Conservation (phyloP, 495 filamentous ascomycete species). For the Bryoglossum gracile region DNA sequence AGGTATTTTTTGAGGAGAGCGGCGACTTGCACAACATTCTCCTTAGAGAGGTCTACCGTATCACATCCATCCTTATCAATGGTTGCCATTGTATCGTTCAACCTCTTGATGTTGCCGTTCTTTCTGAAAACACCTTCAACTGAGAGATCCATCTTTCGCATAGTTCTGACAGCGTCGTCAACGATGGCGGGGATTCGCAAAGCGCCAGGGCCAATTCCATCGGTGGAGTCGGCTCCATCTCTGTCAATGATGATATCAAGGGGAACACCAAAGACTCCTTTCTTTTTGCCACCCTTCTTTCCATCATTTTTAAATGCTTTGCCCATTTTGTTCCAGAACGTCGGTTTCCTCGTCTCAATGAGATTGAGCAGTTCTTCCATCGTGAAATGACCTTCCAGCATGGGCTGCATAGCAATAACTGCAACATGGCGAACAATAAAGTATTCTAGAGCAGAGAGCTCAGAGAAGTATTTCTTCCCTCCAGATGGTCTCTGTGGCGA, state of each 20-base stretch:
- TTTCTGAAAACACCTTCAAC: conserved; percentile 99
- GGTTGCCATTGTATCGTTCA: conserved; percentile 73
- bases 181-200: conserved; percentile 82
- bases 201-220: conserved; percentile 87
- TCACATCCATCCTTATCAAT: conserved; percentile 78
- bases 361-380: conserved; percentile 91
- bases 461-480: conserved; percentile 84
- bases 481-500: conserved; percentile 38
- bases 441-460: conserved; percentile 90
- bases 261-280: conserved; percentile 84
- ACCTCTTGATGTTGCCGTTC: conserved; percentile 91
- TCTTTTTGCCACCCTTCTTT: conserved; percentile 77
- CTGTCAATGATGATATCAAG: conserved; percentile 82
- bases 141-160: conserved; percentile 98
- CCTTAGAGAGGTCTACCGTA: conserved; percentile 71
- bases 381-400: conserved; percentile 83
- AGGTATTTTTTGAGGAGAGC: conserved; percentile 95
- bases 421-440: conserved; percentile 96
- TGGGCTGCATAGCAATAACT: conserved; percentile 89
- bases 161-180: conserved; percentile 84
- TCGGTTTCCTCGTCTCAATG: conserved; percentile 88
- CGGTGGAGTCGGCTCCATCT: conserved; percentile 90
- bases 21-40: conserved; percentile 87
- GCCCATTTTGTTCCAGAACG: conserved; percentile 96
- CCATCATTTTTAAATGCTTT: conserved; percentile 87